A percentile compares a stretch with the other conserved stretches of the same genome.
phyloP scores from a whole-genome alignment of 495 filamentous ascomycete genomes.

The Pyrenopolyporus hunteri region DNA sequence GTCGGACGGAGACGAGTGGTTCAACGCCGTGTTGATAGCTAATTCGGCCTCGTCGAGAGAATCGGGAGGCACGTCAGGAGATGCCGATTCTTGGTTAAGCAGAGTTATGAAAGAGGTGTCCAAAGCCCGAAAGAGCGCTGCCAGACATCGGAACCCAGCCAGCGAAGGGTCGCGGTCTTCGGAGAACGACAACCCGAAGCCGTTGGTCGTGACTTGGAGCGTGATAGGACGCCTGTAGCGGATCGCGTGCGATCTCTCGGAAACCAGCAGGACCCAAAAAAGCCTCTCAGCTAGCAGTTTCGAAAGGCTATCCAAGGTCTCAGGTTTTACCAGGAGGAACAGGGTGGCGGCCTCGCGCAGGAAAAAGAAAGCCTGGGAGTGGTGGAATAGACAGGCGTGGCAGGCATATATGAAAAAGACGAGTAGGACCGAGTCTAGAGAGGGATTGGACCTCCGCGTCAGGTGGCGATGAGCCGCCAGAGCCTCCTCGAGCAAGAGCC shows the following conservation, averaged over 20 bases:
- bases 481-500: slow-evolving; percentile 41
- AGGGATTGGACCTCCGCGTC: slow-evolving; percentile 46
- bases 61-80: slow-evolving; percentile 53
- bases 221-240: slow-evolving; percentile 70
- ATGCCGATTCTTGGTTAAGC: slow-evolving; percentile 64
- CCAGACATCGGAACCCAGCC: slow-evolving; percentile 65
- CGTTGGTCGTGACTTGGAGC: slow-evolving; percentile 58
- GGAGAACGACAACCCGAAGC: slow-evolving; percentile 7
- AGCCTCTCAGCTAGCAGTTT: slow-evolving; percentile 48
- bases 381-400: slow-evolving; percentile 68
- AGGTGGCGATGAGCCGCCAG: slow-evolving; percentile 32
- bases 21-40: slow-evolving; percentile 63
- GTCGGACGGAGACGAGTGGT: slow-evolving; percentile 54
- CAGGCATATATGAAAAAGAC: slow-evolving; percentile 76
- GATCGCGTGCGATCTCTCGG: slow-evolving; percentile 75
- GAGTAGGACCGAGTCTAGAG: slow-evolving; percentile 65
- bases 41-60: slow-evolving; percentile 63
- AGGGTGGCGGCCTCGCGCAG: slow-evolving; percentile 66
- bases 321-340: slow-evolving; percentile 47
- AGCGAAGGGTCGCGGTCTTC: slow-evolving; percentile 54
- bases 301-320: slow-evolving; percentile 49
- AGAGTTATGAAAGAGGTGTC: slow-evolving; percentile 68
- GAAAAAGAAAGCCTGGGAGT: slow-evolving; percentile 66
- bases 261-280: slow-evolving; percentile 68
- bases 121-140: slow-evolving; percentile 69